Evolutionary conservation across 2,329 filamentous ascomycete genomes (phyloP).

Genomic region (Cercospora zeina): DNA sequence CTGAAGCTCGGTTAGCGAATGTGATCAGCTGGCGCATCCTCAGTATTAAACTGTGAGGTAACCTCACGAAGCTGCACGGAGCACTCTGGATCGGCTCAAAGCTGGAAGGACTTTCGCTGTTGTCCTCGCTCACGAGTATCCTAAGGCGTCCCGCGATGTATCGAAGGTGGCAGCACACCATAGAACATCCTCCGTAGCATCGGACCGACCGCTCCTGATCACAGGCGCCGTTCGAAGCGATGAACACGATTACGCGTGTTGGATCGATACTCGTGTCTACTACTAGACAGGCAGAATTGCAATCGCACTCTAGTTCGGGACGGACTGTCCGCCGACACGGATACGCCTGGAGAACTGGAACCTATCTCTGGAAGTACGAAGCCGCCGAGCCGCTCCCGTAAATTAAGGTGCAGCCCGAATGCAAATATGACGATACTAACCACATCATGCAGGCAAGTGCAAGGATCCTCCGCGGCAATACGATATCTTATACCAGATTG

Average conservation of each 20-base stretch:
- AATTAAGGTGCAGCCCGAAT: neutral
- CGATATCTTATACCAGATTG: conserved; percentile 1
- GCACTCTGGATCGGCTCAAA: neutral
- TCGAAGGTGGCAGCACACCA: neutral
- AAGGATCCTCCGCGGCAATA: neutral
- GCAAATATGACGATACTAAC: too few species aligned
- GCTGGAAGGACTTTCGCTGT: neutral
- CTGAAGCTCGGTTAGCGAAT: neutral
- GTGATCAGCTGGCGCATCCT: conserved; percentile 1
- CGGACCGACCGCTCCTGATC: neutral
- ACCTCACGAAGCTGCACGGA: neutral
- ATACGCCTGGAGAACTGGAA: neutral
- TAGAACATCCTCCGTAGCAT: neutral
- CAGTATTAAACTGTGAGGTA: neutral
- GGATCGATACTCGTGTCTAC: neutral
- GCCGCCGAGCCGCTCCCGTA: neutral
- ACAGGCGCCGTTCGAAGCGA: neutral
- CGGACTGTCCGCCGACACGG: neutral
- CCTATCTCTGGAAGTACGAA: neutral
- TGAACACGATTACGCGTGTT: neutral
- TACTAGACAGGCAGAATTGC: neutral
- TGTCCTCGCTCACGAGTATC: neutral
- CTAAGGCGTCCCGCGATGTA: neutral
- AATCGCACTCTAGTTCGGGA: too few species aligned
- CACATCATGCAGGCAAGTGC: too few species aligned